Evolutionary conservation across 768 basidiomycete species (phyloP).

Genomic region (Vishniacozyma victoriae): DNA sequence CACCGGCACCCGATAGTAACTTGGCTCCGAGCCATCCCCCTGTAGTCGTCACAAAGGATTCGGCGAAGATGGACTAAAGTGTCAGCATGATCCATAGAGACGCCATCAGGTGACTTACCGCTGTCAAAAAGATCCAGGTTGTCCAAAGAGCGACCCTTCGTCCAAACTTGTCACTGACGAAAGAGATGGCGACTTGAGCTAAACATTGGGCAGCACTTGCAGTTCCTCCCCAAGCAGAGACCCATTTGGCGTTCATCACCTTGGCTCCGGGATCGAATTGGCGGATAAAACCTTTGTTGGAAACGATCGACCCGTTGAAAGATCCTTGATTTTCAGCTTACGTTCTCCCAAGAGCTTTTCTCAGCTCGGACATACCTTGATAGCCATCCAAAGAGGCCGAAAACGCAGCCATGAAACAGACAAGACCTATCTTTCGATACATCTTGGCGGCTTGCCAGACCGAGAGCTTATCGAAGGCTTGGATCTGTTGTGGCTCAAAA

Average conservation of each 20-base stretch:
- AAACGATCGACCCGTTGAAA: constrained; percentile 14
- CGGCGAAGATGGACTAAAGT: constrained; percentile 5
- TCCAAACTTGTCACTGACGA: constrained; percentile 4
- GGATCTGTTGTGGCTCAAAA: too few species aligned
- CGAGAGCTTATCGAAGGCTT: background rate
- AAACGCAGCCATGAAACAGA: constrained; percentile 4
- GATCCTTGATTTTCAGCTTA: background rate
- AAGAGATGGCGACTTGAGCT: background rate
- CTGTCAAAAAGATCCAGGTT: background rate
- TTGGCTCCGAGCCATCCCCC: constrained; percentile 22
- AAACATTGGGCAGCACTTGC: background rate
- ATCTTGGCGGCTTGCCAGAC: background rate
- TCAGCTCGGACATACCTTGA: background rate
- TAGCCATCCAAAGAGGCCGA: constrained; percentile 6
- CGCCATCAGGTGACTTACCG: background rate
- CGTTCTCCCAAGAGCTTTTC: background rate
- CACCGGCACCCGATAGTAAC: constrained; percentile 21
- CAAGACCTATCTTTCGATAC: background rate
- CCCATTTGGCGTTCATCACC: constrained; percentile 5
- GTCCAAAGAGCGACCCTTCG: background rate
- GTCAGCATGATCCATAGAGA: background rate
- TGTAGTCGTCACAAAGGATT: constrained; percentile 15
- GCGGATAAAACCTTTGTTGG: constrained; percentile 13
- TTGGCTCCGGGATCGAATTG: constrained; percentile 5
- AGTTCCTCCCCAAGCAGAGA: constrained; percentile 11